Evolutionary conservation across 139 green algal species (phyloP), one percentile per base, ranked within the genome.

Genomic region (Mesostigma viride): DNA sequence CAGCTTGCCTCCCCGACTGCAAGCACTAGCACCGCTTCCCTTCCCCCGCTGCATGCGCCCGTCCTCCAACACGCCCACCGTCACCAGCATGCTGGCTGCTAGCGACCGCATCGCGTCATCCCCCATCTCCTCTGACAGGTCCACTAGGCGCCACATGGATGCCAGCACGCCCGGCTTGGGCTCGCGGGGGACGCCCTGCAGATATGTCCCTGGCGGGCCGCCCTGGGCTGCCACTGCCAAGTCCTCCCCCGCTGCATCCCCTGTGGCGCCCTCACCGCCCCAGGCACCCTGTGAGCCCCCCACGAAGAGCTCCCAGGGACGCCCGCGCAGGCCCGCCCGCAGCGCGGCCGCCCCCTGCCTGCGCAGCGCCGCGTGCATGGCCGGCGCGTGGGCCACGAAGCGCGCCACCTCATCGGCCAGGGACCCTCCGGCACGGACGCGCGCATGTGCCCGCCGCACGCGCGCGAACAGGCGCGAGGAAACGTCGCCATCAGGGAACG

Each of bases 51-150:
- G n/a, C n/a, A n/a, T n/a, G n/a, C n/a, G n/a, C 20, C 20, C 31
- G 0, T 31, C 27, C 5, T 68, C 62, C 62, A 31, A 68, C n/a
- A 68, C 24, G 30, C 62, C 62, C 62, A 68, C 40, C 8, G 40
- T 14, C 8, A 14, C 40, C 14, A 51, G 40, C 11, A 51, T 24
- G 11, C 11, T 14, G 11, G 11, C 40, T 14, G 40, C 40, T 14
- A 51, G 11, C 11, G 8, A 8, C 8, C 40, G 40, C 40, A 51
- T 51, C 40, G 8, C 40, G 11, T 8, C 51, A 17, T 60, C n/a
- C 20, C n/a, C 51, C 17, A 32, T 8, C 51, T 60, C 20, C 11
- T 60, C 51, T 8, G 11, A 31, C 17, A 32, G 51, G 4, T 24
- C 20, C 17, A 60, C 51, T 4, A 60, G 51, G 17, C 51, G 51